Evolutionary conservation across 2,329 filamentous ascomycete species (phyloP).

Genomic region (Pseudogymnoascus destructans): DNA sequence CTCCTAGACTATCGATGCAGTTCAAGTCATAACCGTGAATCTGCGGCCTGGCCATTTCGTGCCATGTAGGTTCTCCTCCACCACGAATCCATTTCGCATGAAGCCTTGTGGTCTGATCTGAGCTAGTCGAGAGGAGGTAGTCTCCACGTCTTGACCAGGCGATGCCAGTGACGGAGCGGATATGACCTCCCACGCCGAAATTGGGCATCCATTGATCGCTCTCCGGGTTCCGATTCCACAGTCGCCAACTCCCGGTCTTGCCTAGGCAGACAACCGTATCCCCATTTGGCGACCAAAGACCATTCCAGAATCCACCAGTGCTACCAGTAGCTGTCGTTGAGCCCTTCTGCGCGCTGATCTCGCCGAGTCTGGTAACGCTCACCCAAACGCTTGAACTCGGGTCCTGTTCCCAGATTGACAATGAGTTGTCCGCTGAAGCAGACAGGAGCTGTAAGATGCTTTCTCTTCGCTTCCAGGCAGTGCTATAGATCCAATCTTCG

Average conservation of each 20-base stretch:
- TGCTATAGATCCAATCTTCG: constrained; percentile 96
- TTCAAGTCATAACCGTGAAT: constrained; percentile 98
- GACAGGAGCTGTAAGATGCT: constrained; percentile 61
- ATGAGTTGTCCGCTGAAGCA: constrained; percentile 86
- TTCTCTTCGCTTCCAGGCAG: constrained; percentile 30
- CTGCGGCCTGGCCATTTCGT: constrained; percentile 88
- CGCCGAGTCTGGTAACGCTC: constrained; percentile 70
- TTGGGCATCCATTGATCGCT: constrained; percentile 62
- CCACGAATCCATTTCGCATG: constrained; percentile 62
- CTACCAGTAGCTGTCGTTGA: constrained; percentile 94
- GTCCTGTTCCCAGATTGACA: constrained; percentile 87
- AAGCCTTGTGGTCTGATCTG: constrained; percentile 84
- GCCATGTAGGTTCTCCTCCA: constrained; percentile 52
- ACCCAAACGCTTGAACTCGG: constrained; percentile 79
- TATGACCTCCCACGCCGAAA: constrained; percentile 72
- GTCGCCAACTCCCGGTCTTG: constrained; percentile 83
- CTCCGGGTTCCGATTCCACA: constrained; percentile 55
- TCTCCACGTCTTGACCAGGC: constrained; percentile 72
- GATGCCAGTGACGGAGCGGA: constrained; percentile 65
- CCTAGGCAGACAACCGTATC: constrained; percentile 67
- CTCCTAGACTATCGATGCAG: constrained; percentile 67
- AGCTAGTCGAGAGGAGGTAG: constrained; percentile 78
- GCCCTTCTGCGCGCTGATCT: constrained; percentile 89
- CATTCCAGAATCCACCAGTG: constrained; percentile 92
- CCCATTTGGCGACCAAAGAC: constrained; percentile 76